Evolutionary conservation across 192 early-diverging fungal species (phyloP).

Genomic region (Phycomyces blakesleeanus): DNA sequence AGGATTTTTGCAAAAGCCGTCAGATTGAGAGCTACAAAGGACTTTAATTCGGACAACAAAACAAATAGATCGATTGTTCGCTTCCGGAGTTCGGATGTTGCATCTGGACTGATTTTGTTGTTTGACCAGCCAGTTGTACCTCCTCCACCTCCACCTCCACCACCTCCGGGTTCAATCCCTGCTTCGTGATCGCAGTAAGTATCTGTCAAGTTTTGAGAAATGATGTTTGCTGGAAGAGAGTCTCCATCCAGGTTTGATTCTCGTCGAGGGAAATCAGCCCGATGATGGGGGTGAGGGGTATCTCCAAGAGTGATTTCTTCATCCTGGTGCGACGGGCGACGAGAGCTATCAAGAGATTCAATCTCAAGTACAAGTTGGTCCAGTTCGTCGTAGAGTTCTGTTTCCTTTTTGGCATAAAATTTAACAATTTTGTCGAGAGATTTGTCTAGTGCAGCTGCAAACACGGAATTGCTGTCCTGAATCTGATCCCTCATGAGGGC

Average conservation of each 20-base stretch:
- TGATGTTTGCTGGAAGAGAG: constrained; percentile 32
- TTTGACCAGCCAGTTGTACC: not conserved
- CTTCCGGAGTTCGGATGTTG: constrained; percentile 17
- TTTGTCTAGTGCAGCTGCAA: constrained; percentile 73
- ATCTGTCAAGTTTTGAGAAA: constrained; percentile 28
- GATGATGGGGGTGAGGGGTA: not conserved
- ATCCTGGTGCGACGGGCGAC: not conserved
- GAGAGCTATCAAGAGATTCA: constrained; percentile 36
- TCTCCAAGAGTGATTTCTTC: constrained; percentile 5
- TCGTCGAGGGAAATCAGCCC: constrained; percentile 23
- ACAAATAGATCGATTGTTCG: constrained; percentile 77
- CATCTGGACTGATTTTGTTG: not conserved
- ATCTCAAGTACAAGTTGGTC: constrained; percentile 57
- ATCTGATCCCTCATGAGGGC: constrained; percentile 29
- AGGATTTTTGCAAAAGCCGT: constrained; percentile 93
- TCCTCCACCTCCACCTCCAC: too few relatives aligned
- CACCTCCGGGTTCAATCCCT: too few relatives aligned
- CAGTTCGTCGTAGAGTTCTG: constrained; percentile 69
- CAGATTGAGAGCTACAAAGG: constrained; percentile 84
- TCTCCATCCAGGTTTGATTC: constrained; percentile 30
- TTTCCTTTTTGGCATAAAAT: constrained; percentile 85
- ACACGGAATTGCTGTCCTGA: constrained; percentile 47
- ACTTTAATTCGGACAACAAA: constrained; percentile 77
- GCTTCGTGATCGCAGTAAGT: constrained; percentile 8
- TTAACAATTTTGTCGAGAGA: constrained; percentile 79